Percentiles rank a stretch among this genome's conserved stretches.
Evolutionary conservation across 306 rosid genomes (phyloP).

Genomic region (Lotus japonicus): DNA sequence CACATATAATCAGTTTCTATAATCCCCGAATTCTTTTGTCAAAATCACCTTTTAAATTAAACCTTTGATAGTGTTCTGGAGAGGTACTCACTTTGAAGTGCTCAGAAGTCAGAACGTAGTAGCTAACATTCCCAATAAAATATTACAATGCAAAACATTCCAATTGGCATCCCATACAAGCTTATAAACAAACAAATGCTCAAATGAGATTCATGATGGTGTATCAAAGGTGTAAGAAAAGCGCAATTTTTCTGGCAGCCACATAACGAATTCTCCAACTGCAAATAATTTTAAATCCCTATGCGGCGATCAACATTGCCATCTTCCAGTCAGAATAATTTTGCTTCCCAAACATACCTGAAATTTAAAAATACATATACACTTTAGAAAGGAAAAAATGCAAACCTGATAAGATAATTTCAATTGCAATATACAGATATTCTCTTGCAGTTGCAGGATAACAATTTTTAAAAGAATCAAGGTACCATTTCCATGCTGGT

Average conservation of each 20-base stretch:
- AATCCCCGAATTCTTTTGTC: neutral
- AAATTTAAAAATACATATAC: neutral
- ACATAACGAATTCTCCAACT: conserved; percentile 6
- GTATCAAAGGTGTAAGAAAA: neutral
- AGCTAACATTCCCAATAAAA: conserved; percentile 22
- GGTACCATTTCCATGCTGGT: too few species aligned
- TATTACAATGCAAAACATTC: conserved; percentile 13
- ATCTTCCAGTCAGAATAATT: neutral
- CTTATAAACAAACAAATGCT: neutral
- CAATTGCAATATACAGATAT: neutral
- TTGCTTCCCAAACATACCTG: conserved; percentile 27
- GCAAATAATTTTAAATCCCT: conserved; percentile 14
- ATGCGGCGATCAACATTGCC: conserved; percentile 17
- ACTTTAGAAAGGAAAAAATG: neutral
- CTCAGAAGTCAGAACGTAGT: neutral
- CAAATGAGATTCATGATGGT: neutral
- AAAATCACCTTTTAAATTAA: neutral
- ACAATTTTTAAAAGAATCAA: too few species aligned
- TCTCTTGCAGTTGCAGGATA: neutral
- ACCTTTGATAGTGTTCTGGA: neutral
- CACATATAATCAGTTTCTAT: neutral
- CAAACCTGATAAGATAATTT: conserved; percentile 3
- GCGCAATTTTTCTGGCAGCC: neutral
- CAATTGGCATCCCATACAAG: conserved; percentile 7
- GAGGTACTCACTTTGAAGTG: neutral